Conservation (phyloP, 306 rosid species). For the Fragaria vesca region DNA sequence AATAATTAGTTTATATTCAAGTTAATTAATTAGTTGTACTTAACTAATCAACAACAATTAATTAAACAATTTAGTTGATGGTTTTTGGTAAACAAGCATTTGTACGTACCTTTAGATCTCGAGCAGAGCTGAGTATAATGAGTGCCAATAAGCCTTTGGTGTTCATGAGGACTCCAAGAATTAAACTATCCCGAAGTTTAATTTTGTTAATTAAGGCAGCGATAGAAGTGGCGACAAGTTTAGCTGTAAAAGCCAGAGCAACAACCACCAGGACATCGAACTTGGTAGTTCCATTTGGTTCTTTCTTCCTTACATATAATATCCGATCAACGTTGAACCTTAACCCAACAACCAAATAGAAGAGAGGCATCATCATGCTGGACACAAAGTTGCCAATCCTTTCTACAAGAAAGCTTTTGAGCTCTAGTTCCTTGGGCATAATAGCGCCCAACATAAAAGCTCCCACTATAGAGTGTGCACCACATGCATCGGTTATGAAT, state of each 20-base stretch:
- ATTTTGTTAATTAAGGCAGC: constrained; percentile 21
- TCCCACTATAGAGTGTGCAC: constrained; percentile 41
- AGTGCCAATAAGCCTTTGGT: constrained; percentile 34
- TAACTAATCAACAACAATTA: too few species aligned
- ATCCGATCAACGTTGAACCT: constrained; percentile 1
- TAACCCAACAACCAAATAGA: constrained; percentile 23
- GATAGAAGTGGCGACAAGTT: constrained; percentile 27
- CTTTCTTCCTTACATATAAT: background rate
- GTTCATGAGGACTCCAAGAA: constrained; percentile 36
- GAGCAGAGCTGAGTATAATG: constrained; percentile 20
- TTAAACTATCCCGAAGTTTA: constrained; percentile 28
- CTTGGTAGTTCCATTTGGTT: background rate
- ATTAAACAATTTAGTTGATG: too few species aligned
- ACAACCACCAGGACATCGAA: background rate
- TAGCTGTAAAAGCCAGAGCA: constrained; percentile 12
- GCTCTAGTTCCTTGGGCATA: constrained; percentile 36
- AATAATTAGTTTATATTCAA: too few species aligned
- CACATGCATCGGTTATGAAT: constrained; percentile 30
- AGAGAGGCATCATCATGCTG: constrained; percentile 30
- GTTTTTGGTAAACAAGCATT: background rate
- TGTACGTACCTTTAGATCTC: constrained; percentile 21
- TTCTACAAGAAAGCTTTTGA: constrained; percentile 24
- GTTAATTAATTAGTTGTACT: background rate
- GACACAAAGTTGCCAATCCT: constrained; percentile 32
- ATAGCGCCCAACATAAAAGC: constrained; percentile 38